Evolutionary conservation across 257 asterid genomes (phyloP).

Genomic region (Linderniella brevidens): DNA sequence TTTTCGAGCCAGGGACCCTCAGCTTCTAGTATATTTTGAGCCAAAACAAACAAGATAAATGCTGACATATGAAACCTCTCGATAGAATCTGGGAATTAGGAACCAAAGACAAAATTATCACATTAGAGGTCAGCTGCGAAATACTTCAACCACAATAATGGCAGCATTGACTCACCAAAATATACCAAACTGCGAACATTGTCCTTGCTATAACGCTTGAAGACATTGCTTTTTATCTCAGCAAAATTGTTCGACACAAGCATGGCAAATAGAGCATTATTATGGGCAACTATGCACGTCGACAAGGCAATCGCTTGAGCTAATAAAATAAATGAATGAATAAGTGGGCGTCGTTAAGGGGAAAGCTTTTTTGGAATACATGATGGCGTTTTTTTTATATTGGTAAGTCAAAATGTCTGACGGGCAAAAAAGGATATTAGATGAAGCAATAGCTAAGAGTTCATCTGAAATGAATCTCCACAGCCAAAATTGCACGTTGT

Average conservation of each 20-base stretch:
- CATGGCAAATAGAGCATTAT: slow-evolving; percentile 81
- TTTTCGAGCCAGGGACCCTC: slow-evolving; percentile 94
- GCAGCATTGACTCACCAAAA: slow-evolving; percentile 50
- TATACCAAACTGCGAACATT: slow-evolving; percentile 77
- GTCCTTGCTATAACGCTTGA: slow-evolving; percentile 86
- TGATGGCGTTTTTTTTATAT: neutral
- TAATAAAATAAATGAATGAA: slow-evolving; percentile 83
- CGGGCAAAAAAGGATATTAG: slow-evolving; percentile 70
- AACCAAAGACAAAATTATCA: neutral
- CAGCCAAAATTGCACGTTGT: slow-evolving; percentile 34
- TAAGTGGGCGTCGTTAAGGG: slow-evolving; percentile 65
- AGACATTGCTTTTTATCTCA: slow-evolving; percentile 90
- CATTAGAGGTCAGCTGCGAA: neutral
- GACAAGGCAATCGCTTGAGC: slow-evolving; percentile 96
- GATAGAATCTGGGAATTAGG: slow-evolving; percentile 47
- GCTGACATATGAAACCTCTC: slow-evolving; percentile 96
- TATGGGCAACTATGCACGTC: slow-evolving; percentile 95
- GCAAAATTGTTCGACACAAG: slow-evolving; percentile 96
- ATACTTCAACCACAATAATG: neutral
- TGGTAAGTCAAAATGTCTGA: neutral
- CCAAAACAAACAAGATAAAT: slow-evolving; percentile 84
- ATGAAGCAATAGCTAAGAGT: slow-evolving; percentile 58
- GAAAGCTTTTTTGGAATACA: neutral
- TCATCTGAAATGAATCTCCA: slow-evolving; percentile 75
- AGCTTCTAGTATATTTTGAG: slow-evolving; percentile 87